These are phyloP conservation scores for Candida chauliodis DNA, from an alignment of 805 yeast species.

Conservation along the genomic window DNA sequence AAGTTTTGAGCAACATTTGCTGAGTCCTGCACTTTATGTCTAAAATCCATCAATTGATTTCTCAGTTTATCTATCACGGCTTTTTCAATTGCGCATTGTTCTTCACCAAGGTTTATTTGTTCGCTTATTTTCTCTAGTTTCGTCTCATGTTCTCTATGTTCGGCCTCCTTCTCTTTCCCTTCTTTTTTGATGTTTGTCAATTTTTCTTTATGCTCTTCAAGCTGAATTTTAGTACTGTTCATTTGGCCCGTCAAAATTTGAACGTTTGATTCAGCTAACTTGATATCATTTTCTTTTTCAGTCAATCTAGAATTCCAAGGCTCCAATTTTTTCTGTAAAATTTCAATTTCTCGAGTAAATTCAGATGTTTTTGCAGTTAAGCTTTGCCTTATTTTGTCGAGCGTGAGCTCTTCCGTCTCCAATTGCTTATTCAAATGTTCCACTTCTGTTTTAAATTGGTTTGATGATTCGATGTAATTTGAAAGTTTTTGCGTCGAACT, in stretches of 20 bases:
- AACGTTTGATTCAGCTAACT: conserved; percentile 64
- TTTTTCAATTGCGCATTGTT: conserved; percentile 50
- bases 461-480: conserved; percentile 42
- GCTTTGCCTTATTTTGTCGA: conserved; percentile 61
- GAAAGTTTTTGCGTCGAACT: conserved; percentile 46
- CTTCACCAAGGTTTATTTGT: conserved; percentile 58
- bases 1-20: conserved; percentile 50
- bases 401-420: conserved; percentile 48
- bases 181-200: conserved; percentile 44
- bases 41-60: conserved; percentile 44
- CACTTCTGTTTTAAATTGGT: conserved; percentile 43
- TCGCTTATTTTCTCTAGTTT: conserved; percentile 47
- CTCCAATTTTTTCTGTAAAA: conserved; percentile 60
- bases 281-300: conserved; percentile 58
- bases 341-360: conserved; percentile 61
- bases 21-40: conserved; percentile 70
- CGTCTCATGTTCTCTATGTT: conserved; percentile 40
- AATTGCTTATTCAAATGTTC: conserved; percentile 43
- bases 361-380: conserved; percentile 73
- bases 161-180: conserved; percentile 49
- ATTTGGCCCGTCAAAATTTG: conserved; percentile 51
- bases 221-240: conserved; percentile 40
- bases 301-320: conserved; percentile 79
- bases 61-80: conserved; percentile 52
- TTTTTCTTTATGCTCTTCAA: conserved; percentile 41